Evolutionary conservation across 768 basidiomycete species (phyloP), one percentile per base, ranked within the genome.

Genomic region (Mycena metata): DNA sequence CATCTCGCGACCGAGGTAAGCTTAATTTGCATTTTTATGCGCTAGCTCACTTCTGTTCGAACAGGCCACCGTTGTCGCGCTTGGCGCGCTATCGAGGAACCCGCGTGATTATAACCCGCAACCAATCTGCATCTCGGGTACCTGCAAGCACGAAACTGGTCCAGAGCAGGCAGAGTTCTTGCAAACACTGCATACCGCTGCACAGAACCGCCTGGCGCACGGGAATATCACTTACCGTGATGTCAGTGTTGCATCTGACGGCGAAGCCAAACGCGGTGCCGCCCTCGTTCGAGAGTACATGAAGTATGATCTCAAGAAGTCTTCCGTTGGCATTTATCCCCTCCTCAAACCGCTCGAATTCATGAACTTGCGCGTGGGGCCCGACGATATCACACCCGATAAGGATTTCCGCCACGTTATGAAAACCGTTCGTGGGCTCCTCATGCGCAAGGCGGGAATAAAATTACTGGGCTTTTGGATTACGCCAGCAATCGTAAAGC

Each of bases 371-470:
- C 66, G 61, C 17, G 73, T 78, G 36, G 79, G 79, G 7, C 60
- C 72, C 16, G 72, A 81, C 55, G 77, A 80, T 46, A 55, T 80
- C 0, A 80, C 78, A 0, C 69, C 68, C 16, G 75, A 80, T 68
- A 80, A 78, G 45, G 77, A 78, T 67, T 73, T 71, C 70, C 79
- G 79, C 72, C 74, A 82, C 67, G 55, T 79, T n/a, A 62, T 79
- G 66, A 79, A 79, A 55, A 62, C 71, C 2, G 57, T 72, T 13
- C 69, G 73, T 3, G 74, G 74, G 50, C 73, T 78, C 2, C 54
- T 78, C n/a, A 52, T 78, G 57, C 46, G 16, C 46, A 5, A 6
- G 46, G 13, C 5, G 6, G n/a, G 46, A 8, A 13, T 47, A 19
- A 47, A 47, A 47, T 7, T 47, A 5, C 46, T 47, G 13, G 46